Evolutionary conservation across 805 yeast genomes (phyloP), one percentile per base, ranked within the genome.

Genomic region (Wickerhamiella brachini): DNA sequence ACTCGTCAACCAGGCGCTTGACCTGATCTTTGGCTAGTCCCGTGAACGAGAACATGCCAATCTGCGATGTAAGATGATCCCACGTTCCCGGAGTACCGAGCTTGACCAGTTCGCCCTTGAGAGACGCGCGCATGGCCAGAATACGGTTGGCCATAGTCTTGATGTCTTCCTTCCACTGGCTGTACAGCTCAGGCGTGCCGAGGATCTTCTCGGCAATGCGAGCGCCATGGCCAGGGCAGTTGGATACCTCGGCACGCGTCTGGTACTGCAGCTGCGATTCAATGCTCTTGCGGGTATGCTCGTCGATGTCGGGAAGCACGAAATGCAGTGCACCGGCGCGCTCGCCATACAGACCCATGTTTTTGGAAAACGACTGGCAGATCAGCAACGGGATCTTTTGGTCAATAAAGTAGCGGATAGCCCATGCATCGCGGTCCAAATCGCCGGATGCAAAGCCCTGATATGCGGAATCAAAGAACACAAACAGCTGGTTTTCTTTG

Each of bases 31-130:
- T 71, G 31, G 68, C 65, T 55, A 90, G 75, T 7, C 96, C 95
- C 37, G 97, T 89, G 73, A 77, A 90, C 61, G 90, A 85, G 70
- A 90, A 90, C 97, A 90, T 90, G 60, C 98, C 98, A 65, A 90
- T 83, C 69, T 90, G 97, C 63, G 81, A 76, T 51, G 84, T 72
- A 61, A 90, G 75, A 64, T 85, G 95, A 50, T 82, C 83, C 97
- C 97, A 90, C 66, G 79, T 73, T 59, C 82, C 75, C 63, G 69
- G 73, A 64, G 79, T 71, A 63, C 72, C 79, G 54, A 68, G 72
- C 56, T 51, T 63, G 71, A 72, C 80, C 61, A 87, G 75, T 55
- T 77, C 73, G 50, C 77, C 74, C 66, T 77, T 78, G 63, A 90
- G 74, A 54, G 75, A 68, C 51, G 70, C 62, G 66, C 97, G 78